Base-by-base conservation (phyloP, 495 filamentous ascomycete species). In the Podospora tetraspora region DNA sequence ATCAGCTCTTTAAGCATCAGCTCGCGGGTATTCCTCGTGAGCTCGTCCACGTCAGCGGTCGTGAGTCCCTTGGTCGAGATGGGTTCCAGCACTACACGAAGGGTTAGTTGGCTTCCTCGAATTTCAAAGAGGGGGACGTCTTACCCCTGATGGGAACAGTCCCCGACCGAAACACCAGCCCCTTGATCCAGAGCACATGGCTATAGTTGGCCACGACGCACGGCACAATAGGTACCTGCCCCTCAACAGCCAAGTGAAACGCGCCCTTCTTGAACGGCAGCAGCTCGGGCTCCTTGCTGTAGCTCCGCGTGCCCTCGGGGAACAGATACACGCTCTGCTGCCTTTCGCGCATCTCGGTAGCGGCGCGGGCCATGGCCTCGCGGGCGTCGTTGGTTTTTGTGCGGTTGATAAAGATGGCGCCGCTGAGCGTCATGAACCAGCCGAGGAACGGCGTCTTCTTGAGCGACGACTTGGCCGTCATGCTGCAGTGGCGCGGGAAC, bases 201-300 rank as follows among this genome's bases (percentile, higher is more conserved):
- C 86, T 88, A 76, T 99, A 99, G 81, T 96, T 97, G 73, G 88
- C 91, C 10, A 87, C 85, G 23, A 98, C 91, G 23, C 97, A 82
- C 0, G 94, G 94, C 52, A 99, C 89, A 74, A 98, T 91, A 22
- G 92, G 93, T 29, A 97, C 94, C 74, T 92, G 90, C 0, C 94
- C 96, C 82, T 97, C 91, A 8, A 99, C 87, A 23, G 95, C 95
- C 12, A 99, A 82, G 77, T 98, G 95, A 80, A 98, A 99, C 52
- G 95, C 95, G 68, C 95, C 95, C 82, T 98, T 98, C 82, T 99
- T 99, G 82, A 98, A 99, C 8, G 91, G 88, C 65, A 97, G 80
- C 73, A 99, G 79, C 62, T 84, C 87, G 7, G 95, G 90, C 61
- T 92, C 87, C 71, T 89, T 86, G 61, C 89, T 85, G 82, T 99